Evolutionary conservation across 148 eudicot species (phyloP).

Genomic region (Chenopodium album): DNA sequence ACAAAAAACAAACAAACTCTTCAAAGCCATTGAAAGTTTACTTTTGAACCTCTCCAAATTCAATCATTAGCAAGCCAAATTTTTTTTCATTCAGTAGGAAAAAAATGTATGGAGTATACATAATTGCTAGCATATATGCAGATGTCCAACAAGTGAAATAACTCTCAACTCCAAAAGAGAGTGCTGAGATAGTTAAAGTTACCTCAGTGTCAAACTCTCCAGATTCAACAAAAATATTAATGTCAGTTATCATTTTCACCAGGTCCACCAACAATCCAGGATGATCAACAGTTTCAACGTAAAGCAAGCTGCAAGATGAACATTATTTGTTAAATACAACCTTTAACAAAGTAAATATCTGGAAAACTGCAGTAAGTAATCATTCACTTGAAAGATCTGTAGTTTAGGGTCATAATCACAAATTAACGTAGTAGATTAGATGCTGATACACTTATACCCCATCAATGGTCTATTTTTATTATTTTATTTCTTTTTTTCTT

Average conservation of each 20-base stretch:
- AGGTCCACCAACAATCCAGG: conserved; percentile 95
- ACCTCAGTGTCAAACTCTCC: conserved; percentile 99
- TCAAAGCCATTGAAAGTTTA: background rate
- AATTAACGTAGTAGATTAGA: background rate
- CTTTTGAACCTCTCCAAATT: background rate
- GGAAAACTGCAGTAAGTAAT: background rate
- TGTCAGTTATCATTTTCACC: conserved; percentile 73
- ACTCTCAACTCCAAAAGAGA: conserved; percentile 2
- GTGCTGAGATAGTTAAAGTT: background rate
- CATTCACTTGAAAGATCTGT: background rate
- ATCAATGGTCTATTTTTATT: background rate
- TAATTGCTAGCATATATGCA: background rate
- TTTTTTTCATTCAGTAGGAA: background rate
- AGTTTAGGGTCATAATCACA: background rate
- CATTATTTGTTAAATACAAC: background rate
- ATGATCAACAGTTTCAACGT: conserved; percentile 78
- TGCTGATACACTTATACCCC: background rate
- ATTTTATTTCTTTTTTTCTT: background rate
- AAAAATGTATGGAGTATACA: no score
- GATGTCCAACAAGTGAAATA: background rate
- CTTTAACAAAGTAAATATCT: background rate
- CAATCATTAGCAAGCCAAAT: no score
- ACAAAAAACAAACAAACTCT: no score
- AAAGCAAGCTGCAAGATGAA: conserved; percentile 63
- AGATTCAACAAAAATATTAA: conserved; percentile 71